A percentile compares a stretch with the other conserved stretches of the same genome.
Conservation (phyloP, 176 grass and related monocot species). For the Leersia perrieri region DNA sequence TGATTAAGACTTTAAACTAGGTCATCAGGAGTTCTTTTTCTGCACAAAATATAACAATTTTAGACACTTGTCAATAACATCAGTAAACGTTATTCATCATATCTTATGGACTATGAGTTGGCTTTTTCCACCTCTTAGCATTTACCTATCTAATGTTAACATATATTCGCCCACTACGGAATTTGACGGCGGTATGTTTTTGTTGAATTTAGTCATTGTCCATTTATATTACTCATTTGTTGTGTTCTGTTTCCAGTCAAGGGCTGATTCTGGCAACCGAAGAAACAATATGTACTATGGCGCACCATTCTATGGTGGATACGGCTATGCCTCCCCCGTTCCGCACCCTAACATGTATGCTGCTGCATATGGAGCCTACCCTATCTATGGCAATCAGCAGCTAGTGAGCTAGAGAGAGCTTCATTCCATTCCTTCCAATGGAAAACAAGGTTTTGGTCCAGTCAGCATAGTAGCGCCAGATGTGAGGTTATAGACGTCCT, state of each 20-base stretch:
- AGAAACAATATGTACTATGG: conserved; percentile 70
- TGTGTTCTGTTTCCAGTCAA: conserved; percentile 43
- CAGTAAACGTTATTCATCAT: background rate
- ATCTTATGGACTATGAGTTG: background rate
- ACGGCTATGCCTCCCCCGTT: conserved; percentile 43
- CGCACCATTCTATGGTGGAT: conserved; percentile 55
- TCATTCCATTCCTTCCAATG: conserved; percentile 25
- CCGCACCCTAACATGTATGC: conserved; percentile 64
- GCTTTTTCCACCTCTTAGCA: background rate
- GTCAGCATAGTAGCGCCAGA: conserved; percentile 43
- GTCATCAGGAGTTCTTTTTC: background rate
- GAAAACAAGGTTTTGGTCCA: conserved; percentile 58
- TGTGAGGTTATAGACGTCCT: conserved; percentile 43
- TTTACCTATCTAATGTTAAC: background rate
- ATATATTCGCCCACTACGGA: background rate
- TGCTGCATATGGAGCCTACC: conserved; percentile 54
- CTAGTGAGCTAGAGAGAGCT: conserved; percentile 57
- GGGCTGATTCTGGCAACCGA: conserved; percentile 43
- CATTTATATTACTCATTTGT: background rate
- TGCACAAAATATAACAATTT: background rate
- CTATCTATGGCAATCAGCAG: conserved; percentile 63
- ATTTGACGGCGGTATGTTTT: background rate
- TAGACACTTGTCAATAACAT: background rate
- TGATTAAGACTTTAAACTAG: background rate
- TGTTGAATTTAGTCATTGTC: background rate